Evolutionary conservation across 192 early-diverging fungal species (phyloP).

Genomic region (Dissophora globulifera): DNA sequence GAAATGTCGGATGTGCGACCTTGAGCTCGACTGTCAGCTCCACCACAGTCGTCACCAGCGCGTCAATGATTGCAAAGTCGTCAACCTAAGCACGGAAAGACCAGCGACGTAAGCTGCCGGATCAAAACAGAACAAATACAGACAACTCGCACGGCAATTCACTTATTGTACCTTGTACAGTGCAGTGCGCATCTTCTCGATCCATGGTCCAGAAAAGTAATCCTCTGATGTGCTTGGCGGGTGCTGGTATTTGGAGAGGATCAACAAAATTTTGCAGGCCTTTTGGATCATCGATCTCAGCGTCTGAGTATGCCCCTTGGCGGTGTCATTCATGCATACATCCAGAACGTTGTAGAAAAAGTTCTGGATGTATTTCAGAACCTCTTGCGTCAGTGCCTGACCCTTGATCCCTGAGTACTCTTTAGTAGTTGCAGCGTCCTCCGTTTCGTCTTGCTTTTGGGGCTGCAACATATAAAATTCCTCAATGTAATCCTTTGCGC

Average conservation of each 20-base stretch:
- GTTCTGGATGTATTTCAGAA: constrained; percentile 36
- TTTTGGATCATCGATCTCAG: constrained; percentile 43
- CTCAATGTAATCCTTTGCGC: constrained; percentile 59
- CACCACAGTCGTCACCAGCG: constrained; percentile 57
- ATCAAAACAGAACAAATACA: background rate
- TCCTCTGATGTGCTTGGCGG: constrained; percentile 20
- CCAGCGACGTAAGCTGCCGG: background rate
- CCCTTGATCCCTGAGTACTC: constrained; percentile 55
- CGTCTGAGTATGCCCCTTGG: constrained; percentile 1
- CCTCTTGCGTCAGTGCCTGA: constrained; percentile 26
- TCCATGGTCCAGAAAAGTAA: constrained; percentile 34
- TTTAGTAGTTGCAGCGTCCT: constrained; percentile 19
- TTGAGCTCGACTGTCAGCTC: constrained; percentile 50
- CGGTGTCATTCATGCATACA: constrained; percentile 19
- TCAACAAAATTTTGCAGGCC: constrained; percentile 43
- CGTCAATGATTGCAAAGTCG: constrained; percentile 62
- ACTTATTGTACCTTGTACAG: constrained; percentile 14
- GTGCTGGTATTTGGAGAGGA: constrained; percentile 26
- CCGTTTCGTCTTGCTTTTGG: constrained; percentile 12
- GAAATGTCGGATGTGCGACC: constrained; percentile 34
- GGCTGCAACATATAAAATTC: constrained; percentile 55
- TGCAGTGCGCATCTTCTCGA: constrained; percentile 39
- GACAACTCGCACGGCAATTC: background rate
- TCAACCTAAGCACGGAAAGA: constrained; percentile 16
- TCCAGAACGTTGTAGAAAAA: constrained; percentile 50